These are phyloP conservation scores for Smittium culicis DNA, from an alignment of 371 early-diverging fungal species.

Conservation along the genomic window DNA sequence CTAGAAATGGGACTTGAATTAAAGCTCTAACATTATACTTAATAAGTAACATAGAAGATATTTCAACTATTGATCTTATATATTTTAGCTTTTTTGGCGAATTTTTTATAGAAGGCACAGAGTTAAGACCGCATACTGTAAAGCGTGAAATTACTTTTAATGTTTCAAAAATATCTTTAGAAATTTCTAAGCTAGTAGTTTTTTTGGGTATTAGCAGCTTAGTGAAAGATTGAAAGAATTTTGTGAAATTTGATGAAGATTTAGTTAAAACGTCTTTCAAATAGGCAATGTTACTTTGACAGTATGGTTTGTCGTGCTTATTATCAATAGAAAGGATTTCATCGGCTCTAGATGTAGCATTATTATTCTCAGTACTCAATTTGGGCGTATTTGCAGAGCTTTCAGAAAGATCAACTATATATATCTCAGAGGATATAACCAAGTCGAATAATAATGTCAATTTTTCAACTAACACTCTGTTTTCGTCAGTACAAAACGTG, in stretches of 20 bases:
- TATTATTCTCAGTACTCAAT: too few relatives aligned
- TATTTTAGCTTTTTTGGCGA: background rate
- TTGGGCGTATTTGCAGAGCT: too few relatives aligned
- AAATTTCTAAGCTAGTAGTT: background rate
- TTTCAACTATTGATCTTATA: constrained; percentile 6
- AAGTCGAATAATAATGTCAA: background rate
- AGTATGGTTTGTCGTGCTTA: background rate
- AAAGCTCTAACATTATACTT: constrained; percentile 1
- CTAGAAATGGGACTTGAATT: constrained; percentile 9
- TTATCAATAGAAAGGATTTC: too few relatives aligned
- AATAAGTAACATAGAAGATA: constrained; percentile 7
- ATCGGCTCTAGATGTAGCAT: too few relatives aligned
- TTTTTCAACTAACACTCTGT: background rate
- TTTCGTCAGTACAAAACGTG: background rate
- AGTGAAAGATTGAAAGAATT: background rate
- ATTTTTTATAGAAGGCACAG: background rate
- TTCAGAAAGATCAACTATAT: background rate
- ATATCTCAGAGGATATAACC: background rate
- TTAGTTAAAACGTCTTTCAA: background rate
- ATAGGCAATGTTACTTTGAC: background rate
- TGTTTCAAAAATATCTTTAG: background rate
- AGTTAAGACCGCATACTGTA: background rate
- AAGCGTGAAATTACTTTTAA: background rate
- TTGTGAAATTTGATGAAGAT: background rate
- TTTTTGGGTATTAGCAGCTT: background rate